These are phyloP conservation scores for Cruciata laevipes DNA, from an alignment of 257 asterid species.

Conservation along the genomic window DNA sequence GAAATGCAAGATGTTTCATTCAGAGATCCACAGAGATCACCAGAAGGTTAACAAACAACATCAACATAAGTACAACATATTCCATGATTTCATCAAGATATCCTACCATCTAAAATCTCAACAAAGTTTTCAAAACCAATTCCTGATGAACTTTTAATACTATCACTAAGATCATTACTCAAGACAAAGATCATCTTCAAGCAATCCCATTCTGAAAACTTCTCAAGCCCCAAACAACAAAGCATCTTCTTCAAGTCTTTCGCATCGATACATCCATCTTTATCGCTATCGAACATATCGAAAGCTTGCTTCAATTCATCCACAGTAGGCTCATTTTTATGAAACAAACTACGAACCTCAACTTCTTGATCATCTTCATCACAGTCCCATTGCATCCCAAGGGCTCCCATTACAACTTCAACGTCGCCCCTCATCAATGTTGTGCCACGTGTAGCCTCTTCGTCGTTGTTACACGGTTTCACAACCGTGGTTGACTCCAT, in stretches of 20 bases:
- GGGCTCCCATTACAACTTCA: constrained; percentile 29
- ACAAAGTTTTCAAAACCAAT: constrained; percentile 50
- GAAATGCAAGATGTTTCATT: background rate
- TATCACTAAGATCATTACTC: constrained; percentile 8
- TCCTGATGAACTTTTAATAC: constrained; percentile 25
- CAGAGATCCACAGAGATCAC: no score
- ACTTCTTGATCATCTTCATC: background rate
- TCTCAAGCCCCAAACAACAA: constrained; percentile 29
- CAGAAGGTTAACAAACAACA: no score
- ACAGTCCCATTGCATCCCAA: constrained; percentile 20
- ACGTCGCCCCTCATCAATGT: constrained; percentile 17
- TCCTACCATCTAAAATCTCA: constrained; percentile 35
- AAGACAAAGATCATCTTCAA: constrained; percentile 36
- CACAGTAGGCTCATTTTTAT: constrained; percentile 22
- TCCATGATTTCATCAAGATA: background rate
- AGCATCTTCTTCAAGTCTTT: constrained; percentile 34
- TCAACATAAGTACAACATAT: background rate
- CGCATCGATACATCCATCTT: constrained; percentile 52
- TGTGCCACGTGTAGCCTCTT: background rate
- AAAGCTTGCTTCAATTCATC: constrained; percentile 46
- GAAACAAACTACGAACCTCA: constrained; percentile 30
- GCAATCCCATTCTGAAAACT: constrained; percentile 26
- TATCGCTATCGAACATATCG: constrained; percentile 36
- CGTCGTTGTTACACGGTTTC: background rate
- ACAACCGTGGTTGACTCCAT: background rate